Evolutionary conservation across 176 grass and related monocot genomes (phyloP), one percentile per base, ranked within the genome.

Genomic region (Zoysia japonica): DNA sequence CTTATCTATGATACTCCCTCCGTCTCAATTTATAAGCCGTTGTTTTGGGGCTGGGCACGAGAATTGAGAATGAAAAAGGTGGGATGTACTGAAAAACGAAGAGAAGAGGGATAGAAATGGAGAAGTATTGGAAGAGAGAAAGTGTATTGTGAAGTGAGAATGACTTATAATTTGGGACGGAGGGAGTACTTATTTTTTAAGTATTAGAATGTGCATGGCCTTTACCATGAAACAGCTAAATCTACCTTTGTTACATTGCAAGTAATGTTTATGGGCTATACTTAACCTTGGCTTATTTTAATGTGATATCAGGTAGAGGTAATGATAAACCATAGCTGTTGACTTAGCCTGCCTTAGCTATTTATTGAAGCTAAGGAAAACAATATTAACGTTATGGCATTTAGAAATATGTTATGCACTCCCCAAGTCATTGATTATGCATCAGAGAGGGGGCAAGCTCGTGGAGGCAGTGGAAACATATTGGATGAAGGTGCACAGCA

Each of bases 381-480:
- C 62, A 87, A 71, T 78, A 82, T 82, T 91, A 48, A 64, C 17
- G 19, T 76, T 78, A 91, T 91, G 90, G 82, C 86, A 83, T 84
- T 88, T 49, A 85, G 83, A 88, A 82, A 89, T 55, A 83, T 71
- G 82, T 28, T 83, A 47, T 91, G 75, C 75, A 66, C 65, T 80
- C 75, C 83, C 76, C 86, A 88, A 82, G 79, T 91, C 49, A 70
- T 88, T 83, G 75, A 88, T 83, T 74, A 88, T 65, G 80, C 85
- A 79, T 74, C 90, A 71, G 90, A 86, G 65, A 62, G 40, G 76
- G 86, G 75, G 63, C 83, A 88, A 61, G 44, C 73, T 79, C 83
- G 35, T 50, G 68, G 52, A 71, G 69, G 51, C 70, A 71, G 61
- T 78, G 79, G 68, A 45, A 79, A 91, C 63, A 83, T 82, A 38